A percentile compares a stretch with the other conserved stretches of the same genome.
These are phyloP conservation scores for Acanthamoeba quina DNA, from an alignment of 208 protist species.

Conservation along the genomic window DNA sequence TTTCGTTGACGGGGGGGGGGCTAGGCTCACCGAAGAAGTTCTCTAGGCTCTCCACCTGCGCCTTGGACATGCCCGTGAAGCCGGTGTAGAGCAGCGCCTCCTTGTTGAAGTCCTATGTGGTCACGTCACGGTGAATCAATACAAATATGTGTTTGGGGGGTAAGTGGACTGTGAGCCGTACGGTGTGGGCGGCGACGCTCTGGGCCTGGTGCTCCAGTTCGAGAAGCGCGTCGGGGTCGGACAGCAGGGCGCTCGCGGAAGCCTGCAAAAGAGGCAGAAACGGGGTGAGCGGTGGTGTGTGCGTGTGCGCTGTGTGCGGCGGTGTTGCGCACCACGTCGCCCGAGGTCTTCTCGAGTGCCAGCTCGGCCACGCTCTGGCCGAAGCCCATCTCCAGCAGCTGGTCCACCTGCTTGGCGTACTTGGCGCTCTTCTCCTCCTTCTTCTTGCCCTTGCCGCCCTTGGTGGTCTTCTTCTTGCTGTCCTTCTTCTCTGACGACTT, in stretches of 20 bases:
- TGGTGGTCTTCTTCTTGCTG: background rate
- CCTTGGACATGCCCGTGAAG: background rate
- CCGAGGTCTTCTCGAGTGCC: background rate
- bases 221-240: background rate
- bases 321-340: background rate
- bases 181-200: background rate
- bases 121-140: too few relatives aligned
- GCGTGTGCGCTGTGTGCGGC: background rate
- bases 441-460: background rate
- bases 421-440: background rate
- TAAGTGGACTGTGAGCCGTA: background rate
- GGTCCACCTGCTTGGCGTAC: background rate
- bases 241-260: background rate
- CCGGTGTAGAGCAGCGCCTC: background rate
- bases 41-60: background rate
- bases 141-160: too few relatives aligned
- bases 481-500: background rate
- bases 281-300: background rate
- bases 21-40: background rate
- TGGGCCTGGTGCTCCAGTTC: background rate
- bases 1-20: background rate
- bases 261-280: background rate
- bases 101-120: background rate
- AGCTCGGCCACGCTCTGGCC: background rate
- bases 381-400: slow-evolving; percentile 24